These are phyloP conservation scores for Exophiala oligosperma DNA, from an alignment of 2,329 filamentous ascomycete species.

Conservation along the genomic window DNA sequence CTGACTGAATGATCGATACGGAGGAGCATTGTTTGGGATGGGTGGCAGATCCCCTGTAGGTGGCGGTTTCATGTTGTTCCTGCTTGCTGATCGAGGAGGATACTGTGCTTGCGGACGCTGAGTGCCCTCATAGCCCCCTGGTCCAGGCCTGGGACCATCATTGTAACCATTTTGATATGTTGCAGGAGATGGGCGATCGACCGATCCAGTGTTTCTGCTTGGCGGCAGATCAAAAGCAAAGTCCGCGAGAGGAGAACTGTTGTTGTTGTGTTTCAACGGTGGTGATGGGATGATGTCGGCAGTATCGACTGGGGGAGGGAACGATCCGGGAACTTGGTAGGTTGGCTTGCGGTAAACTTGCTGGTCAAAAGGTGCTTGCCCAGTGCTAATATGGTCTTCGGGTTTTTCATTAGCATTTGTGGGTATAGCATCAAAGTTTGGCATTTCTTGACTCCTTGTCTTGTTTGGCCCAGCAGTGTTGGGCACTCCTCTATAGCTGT, in stretches of 20 bases:
- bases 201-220: background rate
- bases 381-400: slow-evolving; percentile 18
- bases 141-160: background rate
- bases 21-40: slow-evolving; percentile 15
- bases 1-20: slow-evolving; percentile 21
- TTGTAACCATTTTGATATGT: slow-evolving; percentile 8
- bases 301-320: slow-evolving; percentile 23
- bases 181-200: background rate
- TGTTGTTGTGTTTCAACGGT: slow-evolving; percentile 13
- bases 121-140: slow-evolving; percentile 4
- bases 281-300: slow-evolving; percentile 49
- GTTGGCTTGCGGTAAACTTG: slow-evolving; percentile 34
- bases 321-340: slow-evolving; percentile 25
- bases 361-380: slow-evolving; percentile 11
- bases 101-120: slow-evolving; percentile 15
- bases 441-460: slow-evolving; percentile 56
- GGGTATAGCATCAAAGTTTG: slow-evolving; percentile 59
- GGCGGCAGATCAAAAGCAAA: slow-evolving; percentile 72
- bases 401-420: slow-evolving; percentile 21
- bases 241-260: slow-evolving; percentile 49
- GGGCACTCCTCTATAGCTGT: slow-evolving; percentile 3
- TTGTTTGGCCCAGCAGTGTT: slow-evolving; percentile 31
- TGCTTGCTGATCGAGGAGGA: slow-evolving; percentile 26
- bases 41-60: slow-evolving; percentile 8
- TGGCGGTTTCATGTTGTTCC: slow-evolving; percentile 20